Evolutionary conservation across 805 yeast genomes (phyloP).

Genomic region (Wickerhamiella australiensis): DNA sequence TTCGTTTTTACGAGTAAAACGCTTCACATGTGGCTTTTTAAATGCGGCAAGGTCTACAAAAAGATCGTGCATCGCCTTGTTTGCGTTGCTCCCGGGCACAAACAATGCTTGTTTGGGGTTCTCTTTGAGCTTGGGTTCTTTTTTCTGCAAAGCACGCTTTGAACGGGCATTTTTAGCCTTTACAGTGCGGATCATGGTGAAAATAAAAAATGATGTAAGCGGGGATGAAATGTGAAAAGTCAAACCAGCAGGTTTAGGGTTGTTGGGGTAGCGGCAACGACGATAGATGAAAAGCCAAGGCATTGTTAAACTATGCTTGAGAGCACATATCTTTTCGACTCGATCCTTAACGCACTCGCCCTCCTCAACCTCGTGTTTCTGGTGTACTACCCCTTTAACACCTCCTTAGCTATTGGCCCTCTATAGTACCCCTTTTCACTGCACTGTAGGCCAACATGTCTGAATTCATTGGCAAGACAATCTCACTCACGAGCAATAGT

Average conservation of each 20-base stretch:
- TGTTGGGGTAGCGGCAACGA: not conserved
- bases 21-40: conserved; percentile 80
- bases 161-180: conserved; percentile 93
- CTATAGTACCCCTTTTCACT: not conserved
- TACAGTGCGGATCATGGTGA: conserved; percentile 33
- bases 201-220: not conserved
- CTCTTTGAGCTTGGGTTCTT: conserved; percentile 79
- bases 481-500: conserved; percentile 64
- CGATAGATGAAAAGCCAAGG: too few relatives aligned
- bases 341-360: too few relatives aligned
- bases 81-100: conserved; percentile 77
- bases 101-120: conserved; percentile 83
- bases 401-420: not conserved
- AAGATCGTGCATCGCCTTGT: conserved; percentile 71
- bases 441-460: conserved; percentile 44
- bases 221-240: not conserved
- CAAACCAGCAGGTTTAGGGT: not conserved
- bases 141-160: conserved; percentile 83
- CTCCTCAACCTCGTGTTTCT: not conserved
- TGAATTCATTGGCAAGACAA: conserved; percentile 82
- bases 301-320: too few relatives aligned
- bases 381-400: not conserved
- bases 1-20: conserved; percentile 80
- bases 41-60: conserved; percentile 79
- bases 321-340: too few relatives aligned